These are phyloP conservation scores for Lycium ferocissimum DNA, from an alignment of 257 asterid genomes.

Conservation along the genomic window DNA sequence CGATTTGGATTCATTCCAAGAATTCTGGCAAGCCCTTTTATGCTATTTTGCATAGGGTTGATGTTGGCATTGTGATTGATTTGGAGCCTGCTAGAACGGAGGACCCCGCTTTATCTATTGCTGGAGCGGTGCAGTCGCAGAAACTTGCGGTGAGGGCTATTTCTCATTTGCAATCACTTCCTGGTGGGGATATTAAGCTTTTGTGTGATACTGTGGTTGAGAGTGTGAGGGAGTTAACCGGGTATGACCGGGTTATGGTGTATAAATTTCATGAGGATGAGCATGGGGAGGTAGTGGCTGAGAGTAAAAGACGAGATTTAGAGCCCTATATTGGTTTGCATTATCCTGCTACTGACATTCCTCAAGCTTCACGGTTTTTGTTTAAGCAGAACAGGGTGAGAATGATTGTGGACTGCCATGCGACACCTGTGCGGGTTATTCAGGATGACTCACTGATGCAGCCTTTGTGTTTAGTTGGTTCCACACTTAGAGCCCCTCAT, in stretches of 20 bases:
- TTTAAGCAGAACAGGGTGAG: slow-evolving; percentile 70
- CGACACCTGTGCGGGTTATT: slow-evolving; percentile 52
- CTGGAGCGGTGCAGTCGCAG: slow-evolving; percentile 90
- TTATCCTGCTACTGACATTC: slow-evolving; percentile 69
- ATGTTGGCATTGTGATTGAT: slow-evolving; percentile 83
- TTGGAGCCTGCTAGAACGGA: slow-evolving; percentile 83
- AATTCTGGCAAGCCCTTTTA: slow-evolving; percentile 75
- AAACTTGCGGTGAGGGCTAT: slow-evolving; percentile 84
- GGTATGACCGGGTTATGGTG: slow-evolving; percentile 87
- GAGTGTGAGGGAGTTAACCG: slow-evolving; percentile 73
- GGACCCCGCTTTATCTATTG: slow-evolving; percentile 81
- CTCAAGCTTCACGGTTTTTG: slow-evolving; percentile 71
- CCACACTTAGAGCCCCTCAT: slow-evolving; percentile 69
- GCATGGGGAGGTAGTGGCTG: slow-evolving; percentile 73
- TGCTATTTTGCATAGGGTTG: slow-evolving; percentile 82
- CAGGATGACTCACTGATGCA: slow-evolving; percentile 69
- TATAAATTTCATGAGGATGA: slow-evolving; percentile 89
- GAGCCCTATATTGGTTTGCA: slow-evolving; percentile 70
- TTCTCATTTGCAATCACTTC: slow-evolving; percentile 81
- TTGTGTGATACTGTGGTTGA: slow-evolving; percentile 78
- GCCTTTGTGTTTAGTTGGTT: slow-evolving; percentile 68
- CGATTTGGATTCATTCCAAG: slow-evolving; percentile 76
- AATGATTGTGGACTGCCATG: slow-evolving; percentile 67
- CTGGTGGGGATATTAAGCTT: slow-evolving; percentile 79
- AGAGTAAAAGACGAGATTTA: slow-evolving; percentile 63